phyloP scores from a whole-genome alignment of 352 stramenopile species.

The Globisporangium takayamanum region DNA sequence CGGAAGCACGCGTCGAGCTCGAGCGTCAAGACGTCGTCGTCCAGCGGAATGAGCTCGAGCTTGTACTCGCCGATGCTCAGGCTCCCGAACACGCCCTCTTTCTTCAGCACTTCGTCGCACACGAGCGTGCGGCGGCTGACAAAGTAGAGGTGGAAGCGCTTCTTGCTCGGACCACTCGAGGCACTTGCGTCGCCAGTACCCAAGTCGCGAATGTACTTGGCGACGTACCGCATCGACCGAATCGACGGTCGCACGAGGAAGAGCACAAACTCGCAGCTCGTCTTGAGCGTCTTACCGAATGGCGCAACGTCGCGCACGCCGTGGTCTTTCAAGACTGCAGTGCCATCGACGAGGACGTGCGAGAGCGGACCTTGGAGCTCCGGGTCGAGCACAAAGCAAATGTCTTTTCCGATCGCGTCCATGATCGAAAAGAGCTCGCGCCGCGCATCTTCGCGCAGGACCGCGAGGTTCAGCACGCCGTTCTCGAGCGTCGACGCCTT shows the following conservation, averaged over 20 bases:
- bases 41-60: conserved; percentile 94
- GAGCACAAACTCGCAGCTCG: conserved; percentile 80
- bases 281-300: conserved; percentile 77
- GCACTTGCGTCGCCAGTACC: conserved; percentile 18
- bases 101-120: conserved; percentile 89
- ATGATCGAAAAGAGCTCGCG: conserved; percentile 83
- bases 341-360: conserved; percentile 85
- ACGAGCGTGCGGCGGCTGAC: conserved; percentile 87
- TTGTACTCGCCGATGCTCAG: conserved; percentile 87
- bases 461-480: conserved; percentile 77
- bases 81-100: conserved; percentile 82
- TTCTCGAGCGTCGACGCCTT: conserved; percentile 81
- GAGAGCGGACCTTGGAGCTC: conserved; percentile 77
- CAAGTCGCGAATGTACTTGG: conserved; percentile 73
- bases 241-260: conserved; percentile 85
- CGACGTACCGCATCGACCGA: conserved; percentile 70
- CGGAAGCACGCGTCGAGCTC: conserved; percentile 88
- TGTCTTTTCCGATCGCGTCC: conserved; percentile 81
- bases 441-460: conserved; percentile 79
- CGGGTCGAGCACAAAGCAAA: conserved; percentile 83
- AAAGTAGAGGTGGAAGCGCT: conserved; percentile 87
- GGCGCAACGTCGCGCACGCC: conserved; percentile 82
- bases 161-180: conserved; percentile 28
- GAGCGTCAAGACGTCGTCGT: conserved; percentile 92
- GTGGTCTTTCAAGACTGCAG: conserved; percentile 77